A percentile compares a stretch with the other conserved stretches of the same genome.
Conservation (phyloP, 306 rosid genomes). For the Coriaria nepalensis region DNA sequence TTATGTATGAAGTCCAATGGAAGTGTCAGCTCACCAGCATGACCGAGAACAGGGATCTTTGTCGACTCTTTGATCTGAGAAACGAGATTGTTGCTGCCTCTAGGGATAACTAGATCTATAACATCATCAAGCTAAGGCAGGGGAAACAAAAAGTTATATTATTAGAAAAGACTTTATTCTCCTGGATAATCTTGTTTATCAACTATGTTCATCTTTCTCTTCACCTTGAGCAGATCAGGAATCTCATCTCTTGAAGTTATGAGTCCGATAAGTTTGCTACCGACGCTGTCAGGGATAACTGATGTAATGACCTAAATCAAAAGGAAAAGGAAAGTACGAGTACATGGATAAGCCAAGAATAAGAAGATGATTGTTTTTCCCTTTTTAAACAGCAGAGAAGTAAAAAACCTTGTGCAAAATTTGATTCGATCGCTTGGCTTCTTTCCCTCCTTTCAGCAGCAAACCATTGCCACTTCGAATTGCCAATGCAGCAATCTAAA, state of each 20-base stretch:
- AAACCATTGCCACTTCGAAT: slow-evolving; percentile 87
- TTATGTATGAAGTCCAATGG: slow-evolving; percentile 4
- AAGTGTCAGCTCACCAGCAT: slow-evolving; percentile 40
- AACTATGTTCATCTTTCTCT: slow-evolving; percentile 3
- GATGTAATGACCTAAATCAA: slow-evolving; percentile 54
- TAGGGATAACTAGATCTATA: slow-evolving; percentile 89
- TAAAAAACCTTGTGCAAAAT: slow-evolving; percentile 63
- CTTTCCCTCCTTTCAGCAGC: slow-evolving; percentile 91
- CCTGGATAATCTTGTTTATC: slow-evolving; percentile 3
- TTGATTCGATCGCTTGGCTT: slow-evolving; percentile 66
- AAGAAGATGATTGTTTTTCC: not conserved
- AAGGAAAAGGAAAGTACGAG: slow-evolving; percentile 11
- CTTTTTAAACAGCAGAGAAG: slow-evolving; percentile 1
- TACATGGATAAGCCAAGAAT: slow-evolving; percentile 2
- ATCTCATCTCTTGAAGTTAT: slow-evolving; percentile 80
- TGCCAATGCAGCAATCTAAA: slow-evolving; percentile 77
- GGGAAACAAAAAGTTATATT: slow-evolving; percentile 2
- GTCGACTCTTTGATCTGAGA: slow-evolving; percentile 79
- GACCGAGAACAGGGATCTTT: slow-evolving; percentile 94
- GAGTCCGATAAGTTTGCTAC: slow-evolving; percentile 71
- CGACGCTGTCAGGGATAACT: slow-evolving; percentile 50
- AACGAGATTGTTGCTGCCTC: slow-evolving; percentile 89
- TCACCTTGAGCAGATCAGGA: slow-evolving; percentile 83
- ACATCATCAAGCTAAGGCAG: slow-evolving; percentile 74
- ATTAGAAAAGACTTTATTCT: slow-evolving; percentile 12